Evolutionary conservation across 163 green algal genomes (phyloP), one percentile per base, ranked within the genome.

Genomic region (Chlorella variabilis): DNA sequence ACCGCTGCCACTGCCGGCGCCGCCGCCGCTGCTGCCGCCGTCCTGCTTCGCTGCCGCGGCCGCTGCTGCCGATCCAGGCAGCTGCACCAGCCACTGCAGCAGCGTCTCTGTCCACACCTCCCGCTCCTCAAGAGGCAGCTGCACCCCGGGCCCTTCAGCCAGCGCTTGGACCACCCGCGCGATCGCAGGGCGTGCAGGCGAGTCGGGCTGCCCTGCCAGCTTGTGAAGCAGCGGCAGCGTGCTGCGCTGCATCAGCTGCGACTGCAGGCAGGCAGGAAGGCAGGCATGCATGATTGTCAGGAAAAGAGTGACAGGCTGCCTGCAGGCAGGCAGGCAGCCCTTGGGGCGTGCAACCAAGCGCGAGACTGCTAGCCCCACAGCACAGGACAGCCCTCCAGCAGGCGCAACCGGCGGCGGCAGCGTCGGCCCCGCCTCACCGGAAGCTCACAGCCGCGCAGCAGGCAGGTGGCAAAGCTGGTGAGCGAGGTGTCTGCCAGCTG

Each of bases 401-500:
- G n/a, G n/a, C n/a, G n/a, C n/a, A n/a, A n/a, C n/a, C n/a, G n/a
- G n/a, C n/a, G n/a, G n/a, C n/a, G n/a, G n/a, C n/a, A n/a, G n/a
- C n/a, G n/a, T n/a, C n/a, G n/a, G n/a, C n/a, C n/a, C 54, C 23
- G 23, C 18, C 54, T 59, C 33, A 90, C 84, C 65, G 87, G 84
- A 54, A 89, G 69, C 39, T 86, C 51, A 42, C 75, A 80, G 48
- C 85, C 86, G 13, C 48, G 61, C 31, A 54, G 48, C 58, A 93
- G 36, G 66, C 84, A 88, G 66, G 82, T 18, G 48, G 76, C 39
- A 75, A 96, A 90, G 45, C 83, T 87, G 70, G 85, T 73, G n/a
- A 96, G 87, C 3, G 92, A 86, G 33, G 71, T 61, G 27, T 81
- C 81, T 15, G 88, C 90, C 66, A 94, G 87, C 42, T 62, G 59